Evolutionary conservation across 768 basidiomycete species (phyloP).

Genomic region (Ramaria sp.): DNA sequence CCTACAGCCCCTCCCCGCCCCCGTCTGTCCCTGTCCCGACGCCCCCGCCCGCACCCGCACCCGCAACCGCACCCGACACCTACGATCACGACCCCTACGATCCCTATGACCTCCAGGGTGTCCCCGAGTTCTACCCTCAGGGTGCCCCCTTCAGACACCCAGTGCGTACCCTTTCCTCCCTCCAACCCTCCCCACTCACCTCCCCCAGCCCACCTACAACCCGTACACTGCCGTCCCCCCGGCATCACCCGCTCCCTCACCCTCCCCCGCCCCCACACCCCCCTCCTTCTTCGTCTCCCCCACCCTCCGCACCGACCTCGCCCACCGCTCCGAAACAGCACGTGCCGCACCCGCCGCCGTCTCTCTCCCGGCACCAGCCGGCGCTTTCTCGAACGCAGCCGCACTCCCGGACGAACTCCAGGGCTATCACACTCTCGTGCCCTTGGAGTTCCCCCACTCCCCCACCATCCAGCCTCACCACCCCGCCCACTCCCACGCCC

Average conservation of each 20-base stretch:
- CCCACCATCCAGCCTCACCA: too few species aligned
- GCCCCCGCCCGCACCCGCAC: too few species aligned
- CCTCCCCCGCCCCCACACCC: conserved; percentile 28
- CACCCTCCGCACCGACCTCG: conserved; percentile 50
- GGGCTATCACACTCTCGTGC: conserved; percentile 81
- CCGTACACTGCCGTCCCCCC: conserved; percentile 70
- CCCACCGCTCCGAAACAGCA: conserved; percentile 35
- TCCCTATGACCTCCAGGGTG: conserved; percentile 13
- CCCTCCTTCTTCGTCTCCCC: conserved; percentile 76
- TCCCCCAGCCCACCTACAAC: conserved; percentile 75
- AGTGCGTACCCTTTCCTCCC: conserved; percentile 28
- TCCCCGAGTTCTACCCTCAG: conserved; percentile 15
- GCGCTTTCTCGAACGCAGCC: conserved; percentile 17
- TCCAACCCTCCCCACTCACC: background rate
- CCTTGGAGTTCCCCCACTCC: conserved; percentile 40
- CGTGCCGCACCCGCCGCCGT: conserved; percentile 20
- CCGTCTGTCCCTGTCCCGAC: conserved; percentile 15
- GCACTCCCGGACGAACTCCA: conserved; percentile 75
- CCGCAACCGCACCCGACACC: conserved; percentile 14
- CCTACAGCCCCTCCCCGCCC: conserved; percentile 13
- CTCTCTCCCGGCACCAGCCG: too few species aligned
- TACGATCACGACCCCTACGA: conserved; percentile 22
- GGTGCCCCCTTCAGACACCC: conserved; percentile 57
- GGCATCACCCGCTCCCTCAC: conserved; percentile 27
- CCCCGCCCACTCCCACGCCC: too few species aligned